Percentiles rank a stretch among this genome's conserved stretches.
phyloP scores from a whole-genome alignment of 805 yeast genomes.

The Candida boidinii region DNA sequence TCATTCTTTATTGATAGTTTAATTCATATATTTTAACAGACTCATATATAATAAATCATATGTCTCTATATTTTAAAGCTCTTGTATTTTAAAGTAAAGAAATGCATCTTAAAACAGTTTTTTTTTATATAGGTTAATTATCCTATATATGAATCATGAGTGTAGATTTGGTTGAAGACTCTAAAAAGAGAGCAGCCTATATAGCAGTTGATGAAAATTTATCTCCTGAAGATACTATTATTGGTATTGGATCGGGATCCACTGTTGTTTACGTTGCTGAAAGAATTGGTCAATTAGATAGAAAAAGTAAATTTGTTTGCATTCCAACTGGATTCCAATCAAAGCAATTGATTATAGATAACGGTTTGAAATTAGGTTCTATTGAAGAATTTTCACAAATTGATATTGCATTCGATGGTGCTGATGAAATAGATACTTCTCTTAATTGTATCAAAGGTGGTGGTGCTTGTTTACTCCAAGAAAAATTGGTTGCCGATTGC shows the following conservation, averaged over 20 bases:
- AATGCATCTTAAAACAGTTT: too few species aligned
- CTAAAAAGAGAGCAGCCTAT: constrained; percentile 88
- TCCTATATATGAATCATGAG: too few species aligned
- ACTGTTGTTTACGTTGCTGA: constrained; percentile 96
- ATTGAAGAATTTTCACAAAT: constrained; percentile 76
- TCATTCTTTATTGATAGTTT: too few species aligned
- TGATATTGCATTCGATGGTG: constrained; percentile 96
- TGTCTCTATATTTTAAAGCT: too few species aligned
- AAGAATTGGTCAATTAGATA: constrained; percentile 63
- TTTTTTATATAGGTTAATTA: too few species aligned
- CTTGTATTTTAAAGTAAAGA: too few species aligned
- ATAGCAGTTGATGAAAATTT: constrained; percentile 85
- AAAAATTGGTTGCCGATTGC: constrained; percentile 84
- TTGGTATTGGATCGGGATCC: constrained; percentile 95
- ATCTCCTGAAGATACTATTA: constrained; percentile 55
- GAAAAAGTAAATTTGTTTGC: constrained; percentile 56
- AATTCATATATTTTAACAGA: too few species aligned
- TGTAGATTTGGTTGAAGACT: constrained; percentile 49
- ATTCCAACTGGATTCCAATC: constrained; percentile 97
- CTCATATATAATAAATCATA: too few species aligned
- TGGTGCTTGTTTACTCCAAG: constrained; percentile 96
- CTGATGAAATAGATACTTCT: constrained; percentile 83
- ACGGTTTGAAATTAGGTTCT: constrained; percentile 69
- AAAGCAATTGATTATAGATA: constrained; percentile 71
- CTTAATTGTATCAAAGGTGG: constrained; percentile 95